A percentile compares a stretch with the other conserved stretches of the same genome.
Evolutionary conservation across 2,329 filamentous ascomycete species (phyloP).

Genomic region (Peltaster fructicola): DNA sequence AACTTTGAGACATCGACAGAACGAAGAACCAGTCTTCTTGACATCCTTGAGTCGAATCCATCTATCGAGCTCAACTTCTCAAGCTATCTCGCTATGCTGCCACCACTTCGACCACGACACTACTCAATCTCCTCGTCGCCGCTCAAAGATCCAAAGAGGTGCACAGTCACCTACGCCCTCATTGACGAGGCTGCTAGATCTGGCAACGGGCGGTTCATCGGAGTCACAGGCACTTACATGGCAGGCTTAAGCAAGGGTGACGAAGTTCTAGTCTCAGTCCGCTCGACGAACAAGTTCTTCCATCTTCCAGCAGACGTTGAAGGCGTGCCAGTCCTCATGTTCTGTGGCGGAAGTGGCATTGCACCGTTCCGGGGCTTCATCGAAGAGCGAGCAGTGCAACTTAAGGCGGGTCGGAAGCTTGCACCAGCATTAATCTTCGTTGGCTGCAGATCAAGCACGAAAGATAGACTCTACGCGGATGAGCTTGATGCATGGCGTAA

Average conservation of each 20-base stretch:
- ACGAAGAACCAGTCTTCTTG: slow-evolving; percentile 38
- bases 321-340: slow-evolving; percentile 24
- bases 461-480: slow-evolving; percentile 43
- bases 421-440: slow-evolving; percentile 46
- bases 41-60: slow-evolving; percentile 47
- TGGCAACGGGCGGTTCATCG: slow-evolving; percentile 21
- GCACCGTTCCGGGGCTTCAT: slow-evolving; percentile 95
- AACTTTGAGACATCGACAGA: no score
- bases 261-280: slow-evolving; percentile 24
- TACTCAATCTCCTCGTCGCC: slow-evolving; percentile 13
- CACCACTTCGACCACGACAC: slow-evolving; percentile 10
- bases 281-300: slow-evolving; percentile 25
- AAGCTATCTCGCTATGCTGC: slow-evolving; percentile 24
- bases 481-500: slow-evolving; percentile 42
- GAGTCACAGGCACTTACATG: slow-evolving; percentile 28
- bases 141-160: slow-evolving; percentile 2
- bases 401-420: slow-evolving; percentile 32
- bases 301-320: slow-evolving; percentile 25
- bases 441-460: no score
- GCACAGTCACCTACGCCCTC: slow-evolving; percentile 1
- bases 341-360: slow-evolving; percentile 57
- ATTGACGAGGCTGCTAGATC: no score
- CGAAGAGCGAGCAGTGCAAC: slow-evolving; percentile 53
- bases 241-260: slow-evolving; percentile 23
- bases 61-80: slow-evolving; percentile 42